Percentiles rank a stretch among this genome's conserved stretches.
These are phyloP conservation scores for Thalia dealbata DNA, from an alignment of 176 grass and related monocot genomes.

Conservation along the genomic window DNA sequence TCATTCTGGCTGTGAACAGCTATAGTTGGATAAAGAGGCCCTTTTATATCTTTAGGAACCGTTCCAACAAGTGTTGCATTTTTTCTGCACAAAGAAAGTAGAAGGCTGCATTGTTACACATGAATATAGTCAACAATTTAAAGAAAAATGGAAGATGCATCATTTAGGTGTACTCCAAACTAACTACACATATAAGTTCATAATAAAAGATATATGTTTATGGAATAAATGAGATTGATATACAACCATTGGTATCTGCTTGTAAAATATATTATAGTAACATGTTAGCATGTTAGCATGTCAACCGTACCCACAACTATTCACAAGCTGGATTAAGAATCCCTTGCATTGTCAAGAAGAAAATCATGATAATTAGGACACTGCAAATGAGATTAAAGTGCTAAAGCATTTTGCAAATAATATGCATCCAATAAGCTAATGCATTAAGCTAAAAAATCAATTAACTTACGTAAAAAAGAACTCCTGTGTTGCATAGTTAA, in stretches of 20 bases:
- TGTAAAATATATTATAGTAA: neutral
- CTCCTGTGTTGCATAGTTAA: conserved; percentile 76
- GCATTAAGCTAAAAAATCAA: neutral
- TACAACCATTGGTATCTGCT: neutral
- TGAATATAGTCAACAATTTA: neutral
- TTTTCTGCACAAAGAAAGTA: conserved; percentile 49
- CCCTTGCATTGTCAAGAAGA: neutral
- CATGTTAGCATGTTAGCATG: neutral
- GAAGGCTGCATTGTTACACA: conserved; percentile 4
- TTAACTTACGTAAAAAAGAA: conserved; percentile 88
- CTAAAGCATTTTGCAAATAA: neutral
- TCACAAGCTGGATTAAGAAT: neutral
- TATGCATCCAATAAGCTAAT: neutral
- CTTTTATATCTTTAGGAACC: conserved; percentile 67
- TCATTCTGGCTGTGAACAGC: conserved; percentile 90
- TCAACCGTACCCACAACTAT: neutral
- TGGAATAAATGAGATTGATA: neutral
- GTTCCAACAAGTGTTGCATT: conserved; percentile 70
- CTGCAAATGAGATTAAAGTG: neutral
- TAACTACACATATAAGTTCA: neutral
- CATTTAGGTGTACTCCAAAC: neutral
- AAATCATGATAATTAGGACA: neutral
- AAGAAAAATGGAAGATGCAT: neutral
- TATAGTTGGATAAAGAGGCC: conserved; percentile 63
- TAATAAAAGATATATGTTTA: neutral